These are phyloP conservation scores for Rhodotorula babjevae DNA, from an alignment of 768 basidiomycete species.

Conservation along the genomic window DNA sequence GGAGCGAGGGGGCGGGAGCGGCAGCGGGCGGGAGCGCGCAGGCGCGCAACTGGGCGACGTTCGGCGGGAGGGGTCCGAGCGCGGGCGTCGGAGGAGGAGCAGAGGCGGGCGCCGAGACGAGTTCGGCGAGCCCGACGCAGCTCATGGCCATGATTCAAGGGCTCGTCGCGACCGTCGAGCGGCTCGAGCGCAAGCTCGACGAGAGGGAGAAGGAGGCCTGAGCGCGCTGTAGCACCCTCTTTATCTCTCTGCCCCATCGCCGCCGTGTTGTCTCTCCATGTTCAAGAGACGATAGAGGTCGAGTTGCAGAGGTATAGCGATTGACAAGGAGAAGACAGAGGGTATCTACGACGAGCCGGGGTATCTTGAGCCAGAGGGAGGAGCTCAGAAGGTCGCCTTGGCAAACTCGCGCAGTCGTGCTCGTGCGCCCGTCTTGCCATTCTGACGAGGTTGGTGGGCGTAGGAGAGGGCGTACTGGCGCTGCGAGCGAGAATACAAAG, in stretches of 20 bases:
- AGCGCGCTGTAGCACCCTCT: conserved; percentile 47
- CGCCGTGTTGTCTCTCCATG: background rate
- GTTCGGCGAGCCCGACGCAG: conserved; percentile 1
- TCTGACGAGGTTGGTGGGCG: conserved; percentile 18
- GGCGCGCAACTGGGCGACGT: background rate
- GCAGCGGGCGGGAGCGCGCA: background rate
- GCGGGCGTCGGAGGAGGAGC: background rate
- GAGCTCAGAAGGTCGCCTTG: background rate
- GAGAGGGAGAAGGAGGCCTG: conserved; percentile 41
- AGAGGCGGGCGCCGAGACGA: background rate
- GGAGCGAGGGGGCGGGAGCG: background rate
- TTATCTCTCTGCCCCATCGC: conserved; percentile 19
- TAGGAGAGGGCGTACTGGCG: conserved; percentile 32
- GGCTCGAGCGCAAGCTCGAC: conserved; percentile 49
- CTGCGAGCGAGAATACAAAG: background rate
- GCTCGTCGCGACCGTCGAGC: conserved; percentile 42
- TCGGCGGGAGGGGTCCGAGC: background rate
- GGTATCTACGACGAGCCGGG: background rate
- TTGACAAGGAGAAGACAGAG: background rate
- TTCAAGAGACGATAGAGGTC: background rate
- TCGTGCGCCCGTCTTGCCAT: conserved; percentile 2
- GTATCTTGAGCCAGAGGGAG: background rate
- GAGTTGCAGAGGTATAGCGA: background rate
- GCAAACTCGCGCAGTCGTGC: conserved; percentile 5
- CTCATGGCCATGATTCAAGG: conserved; percentile 17